Evolutionary conservation across 2,329 filamentous ascomycete genomes (phyloP).

Genomic region (Cladophialophora yegresii): DNA sequence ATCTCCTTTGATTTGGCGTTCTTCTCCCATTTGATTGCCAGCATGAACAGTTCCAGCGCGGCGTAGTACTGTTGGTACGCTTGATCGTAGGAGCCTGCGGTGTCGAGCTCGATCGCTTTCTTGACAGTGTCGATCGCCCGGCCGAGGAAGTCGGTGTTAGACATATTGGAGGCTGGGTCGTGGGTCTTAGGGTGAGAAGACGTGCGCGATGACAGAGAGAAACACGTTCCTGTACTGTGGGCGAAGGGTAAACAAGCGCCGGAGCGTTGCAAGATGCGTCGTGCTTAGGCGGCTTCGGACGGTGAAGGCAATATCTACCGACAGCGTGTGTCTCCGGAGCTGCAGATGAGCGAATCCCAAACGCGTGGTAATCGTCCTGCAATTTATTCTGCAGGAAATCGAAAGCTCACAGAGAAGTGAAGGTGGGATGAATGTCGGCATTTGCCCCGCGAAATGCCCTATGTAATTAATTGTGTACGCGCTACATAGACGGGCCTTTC

Average conservation of each 20-base stretch:
- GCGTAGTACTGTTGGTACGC: conserved; percentile 96
- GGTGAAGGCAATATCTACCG: neutral
- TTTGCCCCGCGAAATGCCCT: conserved; percentile 27
- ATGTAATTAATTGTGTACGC: no score
- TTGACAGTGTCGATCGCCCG: conserved; percentile 96
- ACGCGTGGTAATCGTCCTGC: neutral
- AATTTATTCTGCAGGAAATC: neutral
- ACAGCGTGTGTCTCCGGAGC: neutral
- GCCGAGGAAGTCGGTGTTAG: conserved; percentile 93
- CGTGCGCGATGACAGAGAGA: neutral
- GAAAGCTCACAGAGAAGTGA: conserved; percentile 3
- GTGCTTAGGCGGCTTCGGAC: neutral
- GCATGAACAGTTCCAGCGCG: conserved; percentile 96
- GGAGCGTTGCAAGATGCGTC: neutral
- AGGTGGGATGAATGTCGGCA: conserved; percentile 20
- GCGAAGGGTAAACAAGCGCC: conserved; percentile 12
- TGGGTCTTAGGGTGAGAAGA: neutral
- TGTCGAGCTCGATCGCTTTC: conserved; percentile 95
- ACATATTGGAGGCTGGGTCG: conserved; percentile 62
- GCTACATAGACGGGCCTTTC: conserved; percentile 18
- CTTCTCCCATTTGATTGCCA: conserved; percentile 99
- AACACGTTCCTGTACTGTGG: neutral
- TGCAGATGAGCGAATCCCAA: neutral
- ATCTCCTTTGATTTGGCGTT: conserved; percentile 96
- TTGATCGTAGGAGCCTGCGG: conserved; percentile 92